Evolutionary conservation across 1,284 basidiomycete species (phyloP).

Genomic region (Ganoderma multipileum): DNA sequence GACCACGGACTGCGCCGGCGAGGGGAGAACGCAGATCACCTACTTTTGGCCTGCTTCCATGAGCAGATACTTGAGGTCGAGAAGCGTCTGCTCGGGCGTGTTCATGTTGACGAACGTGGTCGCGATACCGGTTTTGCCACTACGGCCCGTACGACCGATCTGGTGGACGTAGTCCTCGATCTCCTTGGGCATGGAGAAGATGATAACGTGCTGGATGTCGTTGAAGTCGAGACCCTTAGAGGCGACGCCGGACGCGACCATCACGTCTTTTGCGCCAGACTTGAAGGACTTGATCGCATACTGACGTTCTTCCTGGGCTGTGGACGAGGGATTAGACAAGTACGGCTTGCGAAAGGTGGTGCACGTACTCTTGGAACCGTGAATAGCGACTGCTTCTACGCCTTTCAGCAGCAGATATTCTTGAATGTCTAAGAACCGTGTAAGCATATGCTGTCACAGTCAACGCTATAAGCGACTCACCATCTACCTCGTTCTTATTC

Average conservation of each 20-base stretch:
- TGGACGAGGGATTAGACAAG: conserved; percentile 14
- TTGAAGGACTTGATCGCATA: conserved; percentile 99
- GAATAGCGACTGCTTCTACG: conserved; percentile 98
- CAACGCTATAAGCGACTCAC: conserved; percentile 47
- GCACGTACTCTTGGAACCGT: conserved; percentile 90
- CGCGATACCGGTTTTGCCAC: conserved; percentile 98
- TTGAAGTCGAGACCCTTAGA: conserved; percentile 99
- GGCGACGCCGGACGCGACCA: conserved; percentile 98
- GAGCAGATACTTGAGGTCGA: conserved; percentile 96
- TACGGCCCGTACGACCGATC: conserved; percentile 97
- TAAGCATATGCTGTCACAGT: neutral
- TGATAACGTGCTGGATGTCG: conserved; percentile 97
- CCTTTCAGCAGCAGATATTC: conserved; percentile 97
- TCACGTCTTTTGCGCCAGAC: conserved; percentile 95
- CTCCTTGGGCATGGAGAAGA: conserved; percentile 99
- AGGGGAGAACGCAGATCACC: conserved; percentile 38
- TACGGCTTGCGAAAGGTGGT: conserved; percentile 1
- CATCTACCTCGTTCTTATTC: conserved; percentile 99
- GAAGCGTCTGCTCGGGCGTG: conserved; percentile 92
- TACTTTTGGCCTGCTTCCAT: conserved; percentile 98
- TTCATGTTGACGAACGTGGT: conserved; percentile 99
- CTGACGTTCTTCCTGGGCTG: conserved; percentile 98
- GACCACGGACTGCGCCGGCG: conserved; percentile 2
- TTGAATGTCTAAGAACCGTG: conserved; percentile 84
- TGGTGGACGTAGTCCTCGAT: conserved; percentile 99